phyloP scores from a whole-genome alignment of 2,329 filamentous ascomycete species.

The Acrodontium crateriforme region DNA sequence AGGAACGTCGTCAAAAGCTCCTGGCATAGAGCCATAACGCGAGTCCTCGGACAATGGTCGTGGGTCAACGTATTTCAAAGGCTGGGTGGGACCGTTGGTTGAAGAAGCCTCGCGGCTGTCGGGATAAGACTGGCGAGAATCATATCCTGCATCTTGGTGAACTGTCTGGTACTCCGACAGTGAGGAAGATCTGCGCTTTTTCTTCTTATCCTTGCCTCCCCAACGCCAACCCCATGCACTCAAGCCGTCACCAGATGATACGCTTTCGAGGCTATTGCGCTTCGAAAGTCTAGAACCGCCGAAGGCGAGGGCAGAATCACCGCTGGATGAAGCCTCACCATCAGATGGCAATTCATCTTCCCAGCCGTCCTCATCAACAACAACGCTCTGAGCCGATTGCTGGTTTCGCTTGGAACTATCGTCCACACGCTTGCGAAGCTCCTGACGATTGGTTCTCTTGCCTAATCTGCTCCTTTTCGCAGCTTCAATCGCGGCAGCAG shows the following conservation, averaged over 20 bases:
- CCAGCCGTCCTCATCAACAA: conserved; percentile 40
- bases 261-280: conserved; percentile 37
- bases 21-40: conserved; percentile 38
- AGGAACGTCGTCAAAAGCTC: conserved; percentile 20
- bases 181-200: conserved; percentile 15
- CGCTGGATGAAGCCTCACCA: conserved; percentile 38
- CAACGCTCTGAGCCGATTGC: conserved; percentile 20
- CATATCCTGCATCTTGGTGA: too few species aligned
- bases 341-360: conserved; percentile 40
- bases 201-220: conserved; percentile 37
- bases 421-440: conserved; percentile 7
- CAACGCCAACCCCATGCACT: conserved; percentile 48
- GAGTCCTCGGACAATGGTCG: conserved; percentile 53
- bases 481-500: conserved; percentile 34
- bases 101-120: conserved; percentile 7
- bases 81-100: conserved; percentile 35
- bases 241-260: conserved; percentile 32
- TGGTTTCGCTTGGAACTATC: conserved; percentile 6
- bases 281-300: conserved; percentile 33
- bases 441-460: conserved; percentile 14
- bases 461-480: conserved; percentile 22
- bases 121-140: not conserved
- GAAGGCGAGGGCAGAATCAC: conserved; percentile 46
- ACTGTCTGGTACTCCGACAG: not conserved
- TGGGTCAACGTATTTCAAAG: conserved; percentile 53